A percentile compares a stretch with the other conserved stretches of the same genome.
Evolutionary conservation across 2,329 filamentous ascomycete species (phyloP).

Genomic region (Trichophyton mentagrophytes): DNA sequence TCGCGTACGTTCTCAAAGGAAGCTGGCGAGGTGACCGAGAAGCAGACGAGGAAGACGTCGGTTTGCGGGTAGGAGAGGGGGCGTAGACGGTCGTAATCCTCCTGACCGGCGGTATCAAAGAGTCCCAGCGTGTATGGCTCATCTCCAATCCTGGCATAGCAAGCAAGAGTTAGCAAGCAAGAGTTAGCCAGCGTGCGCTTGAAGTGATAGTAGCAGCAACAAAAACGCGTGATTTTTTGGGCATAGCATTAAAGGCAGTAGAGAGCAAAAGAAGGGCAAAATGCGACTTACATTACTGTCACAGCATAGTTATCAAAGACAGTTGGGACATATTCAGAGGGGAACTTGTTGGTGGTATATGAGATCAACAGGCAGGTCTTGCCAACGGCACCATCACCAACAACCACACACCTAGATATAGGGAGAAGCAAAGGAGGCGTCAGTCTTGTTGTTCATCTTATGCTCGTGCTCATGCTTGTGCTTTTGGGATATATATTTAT

Average conservation of each 20-base stretch:
- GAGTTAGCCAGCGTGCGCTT: background rate
- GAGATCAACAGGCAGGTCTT: slow-evolving; percentile 99
- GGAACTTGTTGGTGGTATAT: slow-evolving; percentile 99
- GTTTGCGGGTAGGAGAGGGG: slow-evolving; percentile 97
- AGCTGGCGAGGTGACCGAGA: slow-evolving; percentile 91
- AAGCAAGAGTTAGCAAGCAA: slow-evolving; percentile 27
- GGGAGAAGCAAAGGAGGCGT: background rate
- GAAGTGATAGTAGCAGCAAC: background rate
- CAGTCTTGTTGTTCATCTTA: background rate
- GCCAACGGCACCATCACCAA: slow-evolving; percentile 97
- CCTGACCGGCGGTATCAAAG: slow-evolving; percentile 97
- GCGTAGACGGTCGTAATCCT: slow-evolving; percentile 96
- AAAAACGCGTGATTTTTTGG: background rate
- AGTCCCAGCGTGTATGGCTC: slow-evolving; percentile 95
- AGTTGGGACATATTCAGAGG: slow-evolving; percentile 97
- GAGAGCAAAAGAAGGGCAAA: slow-evolving; percentile 29
- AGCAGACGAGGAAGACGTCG: slow-evolving; percentile 97
- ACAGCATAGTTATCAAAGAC: slow-evolving; percentile 99
- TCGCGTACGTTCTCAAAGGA: slow-evolving; percentile 98
- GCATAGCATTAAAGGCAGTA: background rate
- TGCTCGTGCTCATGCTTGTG: too few species aligned
- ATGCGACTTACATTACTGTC: slow-evolving; percentile 75
- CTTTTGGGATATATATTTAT: too few species aligned
- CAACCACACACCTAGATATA: slow-evolving; percentile 74
- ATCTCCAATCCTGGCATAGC: slow-evolving; percentile 71